phyloP scores from a whole-genome alignment of 495 filamentous ascomycete species.

The Penicillium macrosclerotiorum region DNA sequence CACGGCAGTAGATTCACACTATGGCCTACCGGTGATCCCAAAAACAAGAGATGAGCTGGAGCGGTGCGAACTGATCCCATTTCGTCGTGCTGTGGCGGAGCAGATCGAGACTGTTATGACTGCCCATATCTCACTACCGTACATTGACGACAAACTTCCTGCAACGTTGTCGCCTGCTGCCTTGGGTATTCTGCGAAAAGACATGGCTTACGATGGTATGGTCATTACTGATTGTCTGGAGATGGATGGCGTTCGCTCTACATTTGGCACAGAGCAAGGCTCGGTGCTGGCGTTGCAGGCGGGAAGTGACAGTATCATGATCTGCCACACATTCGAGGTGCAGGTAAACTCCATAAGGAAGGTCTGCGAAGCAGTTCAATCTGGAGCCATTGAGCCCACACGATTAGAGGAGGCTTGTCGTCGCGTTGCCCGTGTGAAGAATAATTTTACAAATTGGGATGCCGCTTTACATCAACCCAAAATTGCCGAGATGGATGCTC shows the following conservation, averaged over 20 bases:
- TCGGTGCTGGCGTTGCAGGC: constrained; percentile 46
- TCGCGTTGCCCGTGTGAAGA: constrained; percentile 37
- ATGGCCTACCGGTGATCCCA: constrained; percentile 38
- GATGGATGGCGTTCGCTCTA: constrained; percentile 48
- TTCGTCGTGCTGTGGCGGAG: constrained; percentile 43
- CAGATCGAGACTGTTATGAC: constrained; percentile 44
- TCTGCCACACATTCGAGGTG: constrained; percentile 49
- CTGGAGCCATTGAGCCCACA: constrained; percentile 29
- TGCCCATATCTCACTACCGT: constrained; percentile 42
- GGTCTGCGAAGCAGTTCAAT: constrained; percentile 39
- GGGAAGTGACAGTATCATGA: constrained; percentile 51
- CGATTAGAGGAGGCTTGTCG: constrained; percentile 36
- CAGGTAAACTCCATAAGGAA: constrained; percentile 43
- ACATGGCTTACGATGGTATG: constrained; percentile 43
- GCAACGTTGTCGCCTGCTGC: constrained; percentile 38
- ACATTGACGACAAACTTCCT: constrained; percentile 32
- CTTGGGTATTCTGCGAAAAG: constrained; percentile 38
- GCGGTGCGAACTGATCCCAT: constrained; percentile 40
- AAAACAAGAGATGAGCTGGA: constrained; percentile 40
- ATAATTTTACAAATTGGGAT: constrained; percentile 32
- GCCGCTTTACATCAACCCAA: constrained; percentile 16
- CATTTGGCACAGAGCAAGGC: constrained; percentile 45
- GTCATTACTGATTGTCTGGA: constrained; percentile 41
- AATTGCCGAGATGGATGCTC: constrained; percentile 11
- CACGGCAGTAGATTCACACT: constrained; percentile 43